Evolutionary conservation across 345 rosid genomes (phyloP).

Genomic region (Cardamine resedifolia): DNA sequence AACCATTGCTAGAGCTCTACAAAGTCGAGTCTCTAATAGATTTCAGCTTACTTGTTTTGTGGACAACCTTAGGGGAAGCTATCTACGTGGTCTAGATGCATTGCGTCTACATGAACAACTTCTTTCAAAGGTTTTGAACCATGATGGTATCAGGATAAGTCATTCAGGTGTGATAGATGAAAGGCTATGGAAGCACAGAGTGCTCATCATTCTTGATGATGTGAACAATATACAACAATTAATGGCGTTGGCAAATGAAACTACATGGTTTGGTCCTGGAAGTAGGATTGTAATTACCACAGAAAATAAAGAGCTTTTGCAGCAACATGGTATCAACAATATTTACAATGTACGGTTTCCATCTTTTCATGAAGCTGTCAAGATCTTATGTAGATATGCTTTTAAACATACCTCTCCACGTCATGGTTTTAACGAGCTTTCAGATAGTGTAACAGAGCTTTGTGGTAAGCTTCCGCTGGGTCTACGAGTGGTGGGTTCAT

Average conservation of each 20-base stretch:
- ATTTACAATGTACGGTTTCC: not conserved
- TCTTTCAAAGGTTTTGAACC: not conserved
- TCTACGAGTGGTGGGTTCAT: conserved; percentile 10
- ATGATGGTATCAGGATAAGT: not conserved
- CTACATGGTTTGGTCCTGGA: not conserved
- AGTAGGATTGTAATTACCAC: conserved; percentile 16
- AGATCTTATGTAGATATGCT: conserved; percentile 1
- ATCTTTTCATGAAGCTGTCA: not conserved
- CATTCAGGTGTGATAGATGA: not conserved
- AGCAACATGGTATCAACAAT: not conserved
- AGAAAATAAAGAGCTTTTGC: conserved; percentile 3
- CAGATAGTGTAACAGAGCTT: not conserved
- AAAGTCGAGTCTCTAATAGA: not conserved
- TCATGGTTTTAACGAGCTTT: not conserved
- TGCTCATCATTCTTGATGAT: conserved; percentile 18
- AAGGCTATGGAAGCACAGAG: not conserved
- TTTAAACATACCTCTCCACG: not conserved
- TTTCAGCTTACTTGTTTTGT: not conserved
- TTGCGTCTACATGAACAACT: not conserved
- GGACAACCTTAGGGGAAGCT: not conserved
- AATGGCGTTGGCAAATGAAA: not conserved
- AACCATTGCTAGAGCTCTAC: conserved; percentile 18
- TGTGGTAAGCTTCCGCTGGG: not conserved
- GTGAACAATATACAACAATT: not conserved
- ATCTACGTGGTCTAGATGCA: no score